A percentile compares a stretch with the other conserved stretches of the same genome.
phyloP scores from a whole-genome alignment of 768 basidiomycete species.

The Russula sp. region DNA sequence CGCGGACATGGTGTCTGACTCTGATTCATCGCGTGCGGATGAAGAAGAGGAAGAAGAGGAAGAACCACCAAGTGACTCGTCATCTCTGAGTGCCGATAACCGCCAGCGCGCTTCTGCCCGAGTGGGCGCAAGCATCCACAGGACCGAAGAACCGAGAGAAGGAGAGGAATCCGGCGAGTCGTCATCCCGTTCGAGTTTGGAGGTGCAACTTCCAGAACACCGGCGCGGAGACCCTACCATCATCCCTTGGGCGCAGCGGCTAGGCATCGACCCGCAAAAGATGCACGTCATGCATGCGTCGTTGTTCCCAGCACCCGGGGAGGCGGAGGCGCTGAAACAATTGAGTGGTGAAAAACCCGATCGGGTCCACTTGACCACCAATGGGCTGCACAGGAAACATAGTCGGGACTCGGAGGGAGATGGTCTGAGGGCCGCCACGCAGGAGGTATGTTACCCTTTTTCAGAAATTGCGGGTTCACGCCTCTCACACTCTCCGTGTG shows the following conservation, averaged over 20 bases:
- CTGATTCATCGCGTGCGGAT: slow-evolving; percentile 40
- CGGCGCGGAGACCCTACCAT: slow-evolving; percentile 40
- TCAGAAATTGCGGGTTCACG: neutral
- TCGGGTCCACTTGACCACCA: slow-evolving; percentile 29
- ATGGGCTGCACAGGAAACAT: slow-evolving; percentile 54
- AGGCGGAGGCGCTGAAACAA: slow-evolving; percentile 49
- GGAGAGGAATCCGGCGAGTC: slow-evolving; percentile 31
- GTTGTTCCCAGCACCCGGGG: slow-evolving; percentile 71
- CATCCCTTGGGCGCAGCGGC: slow-evolving; percentile 63
- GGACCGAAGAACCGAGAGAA: slow-evolving; percentile 35
- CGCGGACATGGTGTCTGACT: slow-evolving; percentile 19
- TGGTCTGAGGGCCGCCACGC: slow-evolving; percentile 47
- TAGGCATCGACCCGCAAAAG: slow-evolving; percentile 78
- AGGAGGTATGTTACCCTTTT: slow-evolving; percentile 40
- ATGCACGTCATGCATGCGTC: slow-evolving; percentile 93
- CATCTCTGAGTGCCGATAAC: slow-evolving; percentile 18
- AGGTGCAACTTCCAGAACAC: slow-evolving; percentile 25
- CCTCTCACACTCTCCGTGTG: neutral
- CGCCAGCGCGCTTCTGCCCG: neutral
- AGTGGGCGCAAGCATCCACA: neutral
- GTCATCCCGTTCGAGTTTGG: slow-evolving; percentile 29
- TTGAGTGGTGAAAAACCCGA: slow-evolving; percentile 14
- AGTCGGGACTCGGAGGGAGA: slow-evolving; percentile 75
- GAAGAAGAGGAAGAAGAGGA: slow-evolving; percentile 42
- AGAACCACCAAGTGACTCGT: slow-evolving; percentile 31